Percentiles rank a stretch among this genome's conserved stretches.
Evolutionary conservation across 768 basidiomycete genomes (phyloP).

Genomic region (Lentinula aciculospora): DNA sequence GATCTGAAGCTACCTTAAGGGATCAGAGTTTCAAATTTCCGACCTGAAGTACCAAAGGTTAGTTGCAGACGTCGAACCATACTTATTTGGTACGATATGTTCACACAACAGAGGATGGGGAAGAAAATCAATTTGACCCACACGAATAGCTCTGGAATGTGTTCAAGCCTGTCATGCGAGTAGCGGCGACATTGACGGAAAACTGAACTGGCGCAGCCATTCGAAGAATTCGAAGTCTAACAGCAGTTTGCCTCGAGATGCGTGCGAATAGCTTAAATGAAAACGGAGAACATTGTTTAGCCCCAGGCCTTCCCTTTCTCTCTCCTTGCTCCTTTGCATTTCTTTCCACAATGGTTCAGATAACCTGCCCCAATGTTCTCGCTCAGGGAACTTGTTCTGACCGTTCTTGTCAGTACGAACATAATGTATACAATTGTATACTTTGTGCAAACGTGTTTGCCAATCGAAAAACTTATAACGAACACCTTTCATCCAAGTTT

Average conservation of each 20-base stretch:
- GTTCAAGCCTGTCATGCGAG: background rate
- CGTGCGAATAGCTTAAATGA: too few species aligned
- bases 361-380: slow-evolving; percentile 12
- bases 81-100: too few species aligned
- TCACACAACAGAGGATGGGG: too few species aligned
- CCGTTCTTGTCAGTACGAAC: slow-evolving; percentile 11
- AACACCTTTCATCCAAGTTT: slow-evolving; percentile 13
- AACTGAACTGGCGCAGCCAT: background rate
- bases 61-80: too few species aligned
- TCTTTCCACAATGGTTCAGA: background rate
- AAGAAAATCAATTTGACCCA: background rate
- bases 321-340: background rate
- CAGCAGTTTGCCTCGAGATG: background rate
- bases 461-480: slow-evolving; percentile 4
- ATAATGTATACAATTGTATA: slow-evolving; percentile 16
- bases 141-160: background rate
- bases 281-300: background rate
- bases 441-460: slow-evolving; percentile 15
- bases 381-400: slow-evolving; percentile 13
- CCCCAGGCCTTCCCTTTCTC: background rate
- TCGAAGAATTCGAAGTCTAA: background rate
- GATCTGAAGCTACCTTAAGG: too few species aligned
- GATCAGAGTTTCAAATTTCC: too few species aligned
- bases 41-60: too few species aligned
- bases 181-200: background rate